Evolutionary conservation across 1,284 basidiomycete species (phyloP), one percentile per base, ranked within the genome.

Genomic region (Paramarasmius palmivorus): DNA sequence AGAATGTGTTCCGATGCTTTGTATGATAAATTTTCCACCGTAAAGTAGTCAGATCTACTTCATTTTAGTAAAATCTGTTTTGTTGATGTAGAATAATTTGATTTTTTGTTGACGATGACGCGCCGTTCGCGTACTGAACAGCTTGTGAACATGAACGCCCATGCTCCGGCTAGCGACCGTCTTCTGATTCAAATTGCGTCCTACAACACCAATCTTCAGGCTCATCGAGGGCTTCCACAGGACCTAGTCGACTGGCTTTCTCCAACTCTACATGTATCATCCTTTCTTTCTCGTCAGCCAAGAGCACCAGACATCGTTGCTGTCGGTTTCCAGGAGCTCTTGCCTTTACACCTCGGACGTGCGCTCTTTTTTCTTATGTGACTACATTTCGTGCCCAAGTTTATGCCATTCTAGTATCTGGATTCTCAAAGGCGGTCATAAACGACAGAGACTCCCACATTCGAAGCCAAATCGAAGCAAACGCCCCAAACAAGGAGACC

Each of bases 281-380:
- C 70, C 34, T 90, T 90, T 64, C 81, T 90, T 36, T 78, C 84
- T 36, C 76, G 74, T 49, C 75, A 78, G 50, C 75, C 73, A 20
- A 74, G 80, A 49, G 82, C 85, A 2, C 85, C 90, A 29, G 93
- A 95, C 67, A 86, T 95, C 34, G 83, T 94, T 51, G 93, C 88
- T 0, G 87, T 95, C 44, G 93, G 93, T 10, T 95, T 95, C 61
- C 93, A 95, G 65, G 93, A 95, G 67, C 78, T 95, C 39, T 75
- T 95, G 9, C 92, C 93, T 4, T 76, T 95, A 23, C 89, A 92
- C 63, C 80, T 91, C 49, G 88, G 88, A 57, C 76, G 90, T 90
- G 71, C 64, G 88, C 79, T 50, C 44, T 26, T 53, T 57, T 44
- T 37, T 51, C 26, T 56, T 40, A 23, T 14, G 19, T 55, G 56